Base-by-base conservation (phyloP, 2,329 filamentous ascomycete genomes). In the Sordariomycetes sp. region DNA sequence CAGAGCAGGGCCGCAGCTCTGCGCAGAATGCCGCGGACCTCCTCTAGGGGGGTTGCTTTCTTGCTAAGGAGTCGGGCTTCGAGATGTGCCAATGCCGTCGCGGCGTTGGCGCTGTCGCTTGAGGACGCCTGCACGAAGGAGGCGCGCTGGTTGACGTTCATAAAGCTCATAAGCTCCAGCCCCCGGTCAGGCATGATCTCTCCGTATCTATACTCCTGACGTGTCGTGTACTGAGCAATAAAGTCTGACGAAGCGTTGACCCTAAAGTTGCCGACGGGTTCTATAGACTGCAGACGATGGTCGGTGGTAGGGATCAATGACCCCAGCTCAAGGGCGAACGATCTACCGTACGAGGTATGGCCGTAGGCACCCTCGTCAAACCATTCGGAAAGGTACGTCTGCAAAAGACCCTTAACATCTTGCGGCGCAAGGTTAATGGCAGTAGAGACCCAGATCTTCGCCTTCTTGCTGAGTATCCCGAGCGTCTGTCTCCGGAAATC, bases 201-300 rank as follows among this genome's bases (percentile, higher is more conserved):
- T 12, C 90, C 84, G 66, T 92, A 92, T 58, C 91, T 85, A 69
- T 99, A 99, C 66, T 96, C 91, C 68, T 99, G 95, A 42, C 94
- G 87, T 28, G 90, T 95, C 3, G 92, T 97, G 68, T 99, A 99
- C 66, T 99, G 92, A 1, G 94, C 90, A 66, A 99, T 84, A 64
- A 99, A 96, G 67, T 97, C 92, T 2, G 94, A 97, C 0, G 89
- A 90, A 12, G 91, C 90, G 67, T 97, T 96, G 68, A 96, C 86
- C 61, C 82, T 82, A 57, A 82, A 82, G 53, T 86, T 82, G 20
- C 86, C 84, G 61, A 88, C 80, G 39, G 79, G 80, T 62, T 95
- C 89, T 54, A 99, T 84, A 7, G 89, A 91, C 63, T 81, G 85
- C 50, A 99, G 77, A 61, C 90, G 83, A 65, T 95, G 90, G 67